A percentile compares a stretch with the other conserved stretches of the same genome.
phyloP scores from a whole-genome alignment of 805 yeast species.

The Wickerhamiella galacta region DNA sequence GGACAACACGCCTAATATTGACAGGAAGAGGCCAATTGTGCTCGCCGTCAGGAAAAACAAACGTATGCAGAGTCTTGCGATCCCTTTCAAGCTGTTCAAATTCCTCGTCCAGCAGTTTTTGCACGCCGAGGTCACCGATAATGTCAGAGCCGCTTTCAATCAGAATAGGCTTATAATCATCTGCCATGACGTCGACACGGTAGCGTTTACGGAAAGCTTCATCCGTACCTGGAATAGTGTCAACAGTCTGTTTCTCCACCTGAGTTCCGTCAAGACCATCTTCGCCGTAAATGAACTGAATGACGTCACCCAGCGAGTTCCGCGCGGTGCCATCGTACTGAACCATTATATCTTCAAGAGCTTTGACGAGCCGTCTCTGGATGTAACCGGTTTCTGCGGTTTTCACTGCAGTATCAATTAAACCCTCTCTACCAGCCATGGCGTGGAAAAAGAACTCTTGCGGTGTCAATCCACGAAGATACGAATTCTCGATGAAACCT shows the following conservation, averaged over 20 bases:
- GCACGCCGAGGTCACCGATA: slow-evolving; percentile 74
- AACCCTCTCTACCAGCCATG: slow-evolving; percentile 99
- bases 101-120: slow-evolving; percentile 66
- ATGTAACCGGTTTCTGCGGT: slow-evolving; percentile 98
- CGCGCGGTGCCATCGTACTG: slow-evolving; percentile 97
- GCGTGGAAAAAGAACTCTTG: slow-evolving; percentile 99
- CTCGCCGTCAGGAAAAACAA: slow-evolving; percentile 84
- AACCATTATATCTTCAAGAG: slow-evolving; percentile 92
- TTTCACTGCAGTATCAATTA: slow-evolving; percentile 97
- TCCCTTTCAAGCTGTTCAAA: slow-evolving; percentile 62
- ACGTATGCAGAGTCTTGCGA: slow-evolving; percentile 60
- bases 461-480: slow-evolving; percentile 92
- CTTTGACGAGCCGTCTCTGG: slow-evolving; percentile 94
- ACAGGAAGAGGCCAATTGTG: slow-evolving; percentile 96
- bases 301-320: slow-evolving; percentile 89
- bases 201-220: slow-evolving; percentile 66
- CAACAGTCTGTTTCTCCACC: slow-evolving; percentile 90
- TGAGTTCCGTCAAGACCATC: slow-evolving; percentile 98
- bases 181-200: slow-evolving; percentile 70
- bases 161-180: slow-evolving; percentile 44
- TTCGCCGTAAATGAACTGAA: slow-evolving; percentile 95
- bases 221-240: slow-evolving; percentile 88
- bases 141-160: slow-evolving; percentile 85
- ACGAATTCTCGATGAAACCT: slow-evolving; percentile 95
- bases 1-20: slow-evolving; percentile 87